Evolutionary conservation across 2,329 filamentous ascomycete genomes (phyloP).

Genomic region (Ophiostoma ulmi): DNA sequence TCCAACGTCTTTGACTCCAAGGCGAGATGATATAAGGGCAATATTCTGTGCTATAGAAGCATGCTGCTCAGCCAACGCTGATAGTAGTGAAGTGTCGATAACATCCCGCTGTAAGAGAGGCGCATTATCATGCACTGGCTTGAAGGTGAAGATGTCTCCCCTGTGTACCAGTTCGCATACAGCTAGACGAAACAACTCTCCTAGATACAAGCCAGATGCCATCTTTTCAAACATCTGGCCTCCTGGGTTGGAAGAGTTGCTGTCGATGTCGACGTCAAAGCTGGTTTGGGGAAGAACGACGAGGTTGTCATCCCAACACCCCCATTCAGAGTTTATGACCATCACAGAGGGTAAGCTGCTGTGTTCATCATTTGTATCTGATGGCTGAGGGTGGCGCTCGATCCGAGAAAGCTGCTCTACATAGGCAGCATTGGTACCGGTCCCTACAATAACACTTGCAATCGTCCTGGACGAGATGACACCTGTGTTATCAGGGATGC

Average conservation of each 20-base stretch:
- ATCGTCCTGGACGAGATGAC: constrained; percentile 40
- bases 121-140: no score
- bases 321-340: constrained; percentile 98
- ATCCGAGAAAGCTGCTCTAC: constrained; percentile 87
- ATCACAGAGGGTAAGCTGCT: constrained; percentile 64
- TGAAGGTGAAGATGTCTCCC: not conserved
- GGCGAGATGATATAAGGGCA: not conserved
- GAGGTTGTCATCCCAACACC: constrained; percentile 89
- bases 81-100: not conserved
- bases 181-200: constrained; percentile 80
- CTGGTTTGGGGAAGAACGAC: constrained; percentile 77
- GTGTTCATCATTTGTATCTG: constrained; percentile 33
- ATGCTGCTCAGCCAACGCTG: not conserved
- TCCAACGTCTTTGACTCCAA: not conserved
- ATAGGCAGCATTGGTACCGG: constrained; percentile 93
- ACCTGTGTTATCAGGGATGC: constrained; percentile 70
- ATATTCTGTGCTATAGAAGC: not conserved
- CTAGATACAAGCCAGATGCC: constrained; percentile 96
- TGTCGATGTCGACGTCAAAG: constrained; percentile 75
- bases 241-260: constrained; percentile 77
- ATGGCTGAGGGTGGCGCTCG: not conserved
- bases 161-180: constrained; percentile 51
- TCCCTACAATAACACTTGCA: constrained; percentile 91
- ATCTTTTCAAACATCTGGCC: constrained; percentile 99
- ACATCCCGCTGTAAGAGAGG: not conserved